Percentiles rank a stretch among this genome's conserved stretches.
Evolutionary conservation across 176 grass and related monocot species (phyloP).

Genomic region (Hordeum vulgare): MorexV3_pseudomolecules_assembly NC_058523.1:531663287-531663786

Average conservation of each 20-base stretch:
- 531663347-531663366: neutral
- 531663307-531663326: neutral
- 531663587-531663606: slow-evolving; percentile 52
- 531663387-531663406: neutral
- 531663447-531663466: neutral
- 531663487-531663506: neutral
- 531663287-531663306: neutral
- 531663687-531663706: slow-evolving; percentile 76
- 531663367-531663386: neutral
- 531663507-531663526: slow-evolving; percentile 39
- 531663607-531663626: slow-evolving; percentile 80
- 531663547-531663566: slow-evolving; percentile 81
- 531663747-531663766: neutral
- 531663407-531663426: neutral
- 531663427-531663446: neutral
- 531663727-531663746: neutral
- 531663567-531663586: slow-evolving; percentile 68
- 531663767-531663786: neutral
- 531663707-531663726: neutral
- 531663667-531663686: slow-evolving; percentile 82
- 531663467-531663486: neutral
- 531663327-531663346: neutral
- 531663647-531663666: slow-evolving; percentile 88
- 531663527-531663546: slow-evolving; percentile 99
- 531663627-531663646: slow-evolving; percentile 95